Conservation (phyloP, 1,139 yeast species). For the Yamadazyma diddensiae region DNA sequence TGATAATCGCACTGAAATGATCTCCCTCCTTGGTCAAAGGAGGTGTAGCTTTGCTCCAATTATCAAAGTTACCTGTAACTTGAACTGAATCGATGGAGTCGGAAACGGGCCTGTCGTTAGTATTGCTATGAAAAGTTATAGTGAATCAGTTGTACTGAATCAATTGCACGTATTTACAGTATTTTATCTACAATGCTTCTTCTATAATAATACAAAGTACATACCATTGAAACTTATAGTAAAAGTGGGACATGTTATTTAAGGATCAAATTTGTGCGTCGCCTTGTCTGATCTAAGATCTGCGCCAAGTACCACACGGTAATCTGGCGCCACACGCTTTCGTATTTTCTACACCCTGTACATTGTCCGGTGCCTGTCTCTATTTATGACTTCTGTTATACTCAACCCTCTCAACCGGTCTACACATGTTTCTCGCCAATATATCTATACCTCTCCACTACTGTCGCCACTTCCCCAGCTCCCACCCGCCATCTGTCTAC, state of each 20-base stretch:
- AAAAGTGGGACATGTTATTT: constrained; percentile 16
- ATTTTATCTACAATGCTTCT: neutral
- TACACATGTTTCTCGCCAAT: no score
- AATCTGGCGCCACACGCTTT: no score
- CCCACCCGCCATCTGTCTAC: neutral
- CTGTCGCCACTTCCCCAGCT: neutral
- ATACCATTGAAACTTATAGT: constrained; percentile 21
- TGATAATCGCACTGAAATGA: constrained; percentile 16
- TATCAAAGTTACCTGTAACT: constrained; percentile 43
- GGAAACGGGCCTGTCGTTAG: constrained; percentile 13
- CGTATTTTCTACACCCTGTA: no score
- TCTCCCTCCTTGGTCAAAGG: constrained; percentile 16
- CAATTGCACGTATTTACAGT: neutral
- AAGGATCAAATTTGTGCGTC: no score
- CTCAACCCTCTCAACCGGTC: no score
- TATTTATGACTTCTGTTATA: no score
- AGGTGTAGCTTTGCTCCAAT: constrained; percentile 31
- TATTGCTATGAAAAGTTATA: no score
- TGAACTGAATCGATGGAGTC: constrained; percentile 23
- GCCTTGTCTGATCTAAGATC: no score
- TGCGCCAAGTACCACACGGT: no score
- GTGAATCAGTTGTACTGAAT: neutral
- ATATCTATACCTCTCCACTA: neutral
- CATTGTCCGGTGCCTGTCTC: no score
- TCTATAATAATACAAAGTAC: constrained; percentile 7